Percentiles rank a stretch among this genome's conserved stretches.
Evolutionary conservation across 2,329 filamentous ascomycete genomes (phyloP).

Genomic region (Colletotrichum euphorbiae): DNA sequence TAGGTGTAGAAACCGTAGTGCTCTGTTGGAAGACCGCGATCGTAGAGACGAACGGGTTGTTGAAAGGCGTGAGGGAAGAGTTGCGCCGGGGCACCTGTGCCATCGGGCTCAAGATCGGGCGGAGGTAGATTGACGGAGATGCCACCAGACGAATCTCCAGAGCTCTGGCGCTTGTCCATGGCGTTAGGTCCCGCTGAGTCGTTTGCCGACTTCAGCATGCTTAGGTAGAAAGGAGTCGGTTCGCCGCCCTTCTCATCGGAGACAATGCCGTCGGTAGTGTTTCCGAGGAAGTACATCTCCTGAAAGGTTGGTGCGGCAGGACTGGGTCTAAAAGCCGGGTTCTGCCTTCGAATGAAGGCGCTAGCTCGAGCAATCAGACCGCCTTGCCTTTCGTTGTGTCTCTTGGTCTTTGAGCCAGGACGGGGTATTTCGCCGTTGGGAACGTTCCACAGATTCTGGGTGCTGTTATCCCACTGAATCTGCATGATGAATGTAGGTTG

Average conservation of each 20-base stretch:
- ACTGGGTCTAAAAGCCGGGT: conserved; percentile 58
- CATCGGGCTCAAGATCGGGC: conserved; percentile 73
- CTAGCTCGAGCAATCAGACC: conserved; percentile 37
- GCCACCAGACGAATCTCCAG: conserved; percentile 35
- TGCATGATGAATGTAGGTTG: conserved; percentile 85
- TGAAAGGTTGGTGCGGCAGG: conserved; percentile 70
- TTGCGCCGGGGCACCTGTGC: conserved; percentile 77
- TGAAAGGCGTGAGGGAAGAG: conserved; percentile 77
- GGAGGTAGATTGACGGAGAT: conserved; percentile 63
- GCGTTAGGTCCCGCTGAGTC: conserved; percentile 46
- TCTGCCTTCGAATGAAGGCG: conserved; percentile 38
- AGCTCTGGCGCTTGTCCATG: conserved; percentile 46
- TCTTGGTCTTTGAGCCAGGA: conserved; percentile 33
- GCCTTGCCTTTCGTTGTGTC: conserved; percentile 15
- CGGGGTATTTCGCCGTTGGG: conserved; percentile 52
- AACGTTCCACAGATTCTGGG: conserved; percentile 62
- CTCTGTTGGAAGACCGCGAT: conserved; percentile 82
- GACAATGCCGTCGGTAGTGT: conserved; percentile 82
- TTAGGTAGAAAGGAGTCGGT: conserved; percentile 89
- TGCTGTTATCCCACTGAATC: conserved; percentile 77
- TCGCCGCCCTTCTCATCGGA: conserved; percentile 81
- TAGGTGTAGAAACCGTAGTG: conserved; percentile 96
- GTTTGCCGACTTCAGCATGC: conserved; percentile 67
- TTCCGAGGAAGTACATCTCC: conserved; percentile 85
- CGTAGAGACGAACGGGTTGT: conserved; percentile 87